Conservation (phyloP, 306 rosid genomes). For the Leucaena leucocephala region DNA sequence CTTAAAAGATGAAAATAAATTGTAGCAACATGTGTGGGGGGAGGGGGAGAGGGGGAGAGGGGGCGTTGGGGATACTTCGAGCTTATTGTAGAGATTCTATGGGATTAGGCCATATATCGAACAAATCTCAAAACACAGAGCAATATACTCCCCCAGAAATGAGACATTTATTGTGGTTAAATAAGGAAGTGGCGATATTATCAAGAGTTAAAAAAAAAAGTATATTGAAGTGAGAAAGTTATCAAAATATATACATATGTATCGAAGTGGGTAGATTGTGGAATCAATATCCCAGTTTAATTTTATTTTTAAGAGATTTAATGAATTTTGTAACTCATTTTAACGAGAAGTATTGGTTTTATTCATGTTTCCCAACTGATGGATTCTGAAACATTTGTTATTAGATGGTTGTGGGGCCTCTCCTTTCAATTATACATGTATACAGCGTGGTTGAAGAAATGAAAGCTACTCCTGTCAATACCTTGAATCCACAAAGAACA, state of each 20-base stretch:
- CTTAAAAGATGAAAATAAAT: constrained; percentile 11
- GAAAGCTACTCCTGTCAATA: constrained; percentile 87
- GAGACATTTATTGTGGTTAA: constrained; percentile 1
- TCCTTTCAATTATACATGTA: constrained; percentile 75
- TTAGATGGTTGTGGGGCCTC: constrained; percentile 74
- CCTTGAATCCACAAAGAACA: constrained; percentile 90
- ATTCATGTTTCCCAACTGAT: constrained; percentile 38
- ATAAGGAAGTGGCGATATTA: not conserved
- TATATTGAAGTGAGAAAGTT: not conserved
- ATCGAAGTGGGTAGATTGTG: not conserved
- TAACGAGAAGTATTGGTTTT: constrained; percentile 10
- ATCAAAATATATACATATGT: not conserved
- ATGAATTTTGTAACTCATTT: constrained; percentile 21
- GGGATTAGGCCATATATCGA: not conserved
- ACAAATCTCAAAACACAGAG: not conserved
- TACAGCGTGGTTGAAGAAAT: constrained; percentile 85
- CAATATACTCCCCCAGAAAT: not conserved
- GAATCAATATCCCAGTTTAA: constrained; percentile 1
- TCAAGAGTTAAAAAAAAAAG: not conserved
- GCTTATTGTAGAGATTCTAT: not conserved
- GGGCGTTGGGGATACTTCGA: not conserved
- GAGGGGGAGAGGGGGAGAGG: no score
- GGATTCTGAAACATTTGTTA: constrained; percentile 37
- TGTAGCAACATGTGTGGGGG: not conserved
- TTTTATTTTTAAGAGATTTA: constrained; percentile 25